Base-by-base conservation (phyloP, 2,329 filamentous ascomycete genomes). In the Trichoderma aggressivum region DNA sequence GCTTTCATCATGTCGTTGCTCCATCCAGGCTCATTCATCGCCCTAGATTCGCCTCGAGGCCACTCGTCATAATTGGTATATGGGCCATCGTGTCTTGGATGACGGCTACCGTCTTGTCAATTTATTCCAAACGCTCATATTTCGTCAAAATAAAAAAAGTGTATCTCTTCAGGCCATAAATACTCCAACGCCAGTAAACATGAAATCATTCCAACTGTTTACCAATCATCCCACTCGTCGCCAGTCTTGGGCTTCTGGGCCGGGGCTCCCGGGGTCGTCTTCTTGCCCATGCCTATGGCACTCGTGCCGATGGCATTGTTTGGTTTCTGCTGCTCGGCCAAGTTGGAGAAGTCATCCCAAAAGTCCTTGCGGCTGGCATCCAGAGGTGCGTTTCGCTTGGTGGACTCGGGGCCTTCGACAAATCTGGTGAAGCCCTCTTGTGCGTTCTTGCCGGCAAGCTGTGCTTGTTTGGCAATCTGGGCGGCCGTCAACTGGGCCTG, bases 271-370 rank as follows among this genome's bases (percentile, higher is more conserved):
- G 74, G 71, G 70, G 79, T 82, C 65, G 76, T 80, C 39, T 79
- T 81, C 50, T 80, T 81, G 3, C 86, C 84, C 81, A 86, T 88
- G 39, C 86, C 86, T 86, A 89, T 89, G 24, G 87, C 87, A 71
- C 86, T 84, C 24, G 88, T 90, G 36, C 88, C 88, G 72, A 90
- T 87, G 3, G 87, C 83, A 75, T 83, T 87, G 71, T 82, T 79
- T 14, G 79, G 79, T 74, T 83, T 81, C 71, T 82, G 81, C 76
- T 88, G 84, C 82, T 91, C 87, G 0, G 89, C 91, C 30, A 91
- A 81, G 32, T 87, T 89, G 0, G 94, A 91, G 81, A 98, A 97
- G 75, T 92, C 91, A 79, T 97, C 94, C 94, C 94, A 98, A 82
- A 97, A 97, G 75, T 92, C 91, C 79, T 91, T 91, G 81, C 91